Conservation (phyloP, 768 basidiomycete species). For the Cystofilobasidium capitatum region DNA sequence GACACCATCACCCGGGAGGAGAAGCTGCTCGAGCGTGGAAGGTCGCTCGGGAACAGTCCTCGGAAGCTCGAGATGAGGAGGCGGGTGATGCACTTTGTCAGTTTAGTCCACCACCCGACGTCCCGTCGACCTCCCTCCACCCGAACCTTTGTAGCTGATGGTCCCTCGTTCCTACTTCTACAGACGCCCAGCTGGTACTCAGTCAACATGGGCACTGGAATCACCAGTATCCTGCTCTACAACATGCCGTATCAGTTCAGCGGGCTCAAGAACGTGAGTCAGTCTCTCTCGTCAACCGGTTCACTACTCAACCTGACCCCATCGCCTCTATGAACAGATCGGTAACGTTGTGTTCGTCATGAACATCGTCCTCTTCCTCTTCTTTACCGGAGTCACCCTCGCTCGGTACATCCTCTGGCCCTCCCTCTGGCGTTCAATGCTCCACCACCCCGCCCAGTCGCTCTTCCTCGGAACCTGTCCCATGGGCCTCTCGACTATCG, state of each 20-base stretch:
- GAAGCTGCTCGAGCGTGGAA: background rate
- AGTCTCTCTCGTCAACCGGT: conserved; percentile 30
- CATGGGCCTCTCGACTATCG: conserved; percentile 58
- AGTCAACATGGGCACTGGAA: conserved; percentile 42
- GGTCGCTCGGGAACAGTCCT: background rate
- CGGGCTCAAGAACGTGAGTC: conserved; percentile 37
- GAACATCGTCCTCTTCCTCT: conserved; percentile 43
- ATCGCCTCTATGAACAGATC: background rate
- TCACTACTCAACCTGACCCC: background rate
- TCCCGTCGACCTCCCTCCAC: background rate
- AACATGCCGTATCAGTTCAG: conserved; percentile 50
- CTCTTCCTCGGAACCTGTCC: conserved; percentile 46
- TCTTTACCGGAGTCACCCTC: conserved; percentile 45
- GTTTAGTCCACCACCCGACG: background rate
- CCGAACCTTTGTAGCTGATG: background rate
- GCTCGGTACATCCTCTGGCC: conserved; percentile 52
- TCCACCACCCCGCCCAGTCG: conserved; percentile 48
- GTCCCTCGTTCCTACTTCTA: too few relatives aligned
- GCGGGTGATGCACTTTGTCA: background rate
- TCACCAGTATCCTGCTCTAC: conserved; percentile 51
- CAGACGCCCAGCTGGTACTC: conserved; percentile 12
- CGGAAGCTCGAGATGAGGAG: background rate
- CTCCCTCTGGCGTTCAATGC: conserved; percentile 47
- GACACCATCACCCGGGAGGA: background rate
- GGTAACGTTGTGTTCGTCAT: conserved; percentile 5